A percentile compares a stretch with the other conserved stretches of the same genome.
Evolutionary conservation across 495 filamentous ascomycete genomes (phyloP).

Genomic region (Podospora pseudopauciseta): DNA sequence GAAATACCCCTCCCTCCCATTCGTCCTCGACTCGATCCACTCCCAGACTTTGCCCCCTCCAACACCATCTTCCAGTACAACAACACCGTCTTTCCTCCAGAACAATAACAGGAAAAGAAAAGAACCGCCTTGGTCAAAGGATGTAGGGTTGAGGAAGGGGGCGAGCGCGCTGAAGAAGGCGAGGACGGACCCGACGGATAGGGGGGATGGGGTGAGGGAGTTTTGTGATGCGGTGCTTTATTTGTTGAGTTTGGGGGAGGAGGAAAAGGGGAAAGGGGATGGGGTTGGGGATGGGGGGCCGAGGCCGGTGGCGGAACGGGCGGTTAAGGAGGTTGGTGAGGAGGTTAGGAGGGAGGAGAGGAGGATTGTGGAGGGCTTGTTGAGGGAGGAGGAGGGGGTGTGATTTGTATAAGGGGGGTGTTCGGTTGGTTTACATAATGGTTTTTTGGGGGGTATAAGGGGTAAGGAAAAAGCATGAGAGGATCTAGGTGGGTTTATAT

Average conservation of each 20-base stretch:
- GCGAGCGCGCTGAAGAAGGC: slow-evolving; percentile 34
- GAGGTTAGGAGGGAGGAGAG: slow-evolving; percentile 34
- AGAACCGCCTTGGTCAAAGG: slow-evolving; percentile 35
- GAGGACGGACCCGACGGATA: slow-evolving; percentile 33
- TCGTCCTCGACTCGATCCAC: slow-evolving; percentile 51
- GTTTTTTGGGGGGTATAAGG: not conserved
- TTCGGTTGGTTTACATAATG: not conserved
- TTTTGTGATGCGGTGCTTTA: slow-evolving; percentile 43
- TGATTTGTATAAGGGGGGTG: not conserved
- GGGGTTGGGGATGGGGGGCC: not conserved
- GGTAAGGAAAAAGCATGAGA: not conserved
- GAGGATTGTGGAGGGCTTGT: slow-evolving; percentile 34
- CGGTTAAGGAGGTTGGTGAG: slow-evolving; percentile 24
- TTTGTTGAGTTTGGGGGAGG: slow-evolving; percentile 22
- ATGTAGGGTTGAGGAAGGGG: slow-evolving; percentile 39
- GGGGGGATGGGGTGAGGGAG: slow-evolving; percentile 46
- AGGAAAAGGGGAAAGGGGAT: slow-evolving; percentile 1
- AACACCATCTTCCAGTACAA: not conserved
- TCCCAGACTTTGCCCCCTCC: slow-evolving; percentile 7
- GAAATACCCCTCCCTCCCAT: slow-evolving; percentile 49
- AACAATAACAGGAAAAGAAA: not conserved
- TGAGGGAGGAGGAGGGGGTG: slow-evolving; percentile 31
- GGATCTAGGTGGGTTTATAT: not conserved
- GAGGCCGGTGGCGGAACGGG: slow-evolving; percentile 12
- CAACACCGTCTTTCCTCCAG: not conserved